Evolutionary conservation across 306 rosid species (phyloP), one percentile per base, ranked within the genome.

Genomic region (Vachellia collinsii): DNA sequence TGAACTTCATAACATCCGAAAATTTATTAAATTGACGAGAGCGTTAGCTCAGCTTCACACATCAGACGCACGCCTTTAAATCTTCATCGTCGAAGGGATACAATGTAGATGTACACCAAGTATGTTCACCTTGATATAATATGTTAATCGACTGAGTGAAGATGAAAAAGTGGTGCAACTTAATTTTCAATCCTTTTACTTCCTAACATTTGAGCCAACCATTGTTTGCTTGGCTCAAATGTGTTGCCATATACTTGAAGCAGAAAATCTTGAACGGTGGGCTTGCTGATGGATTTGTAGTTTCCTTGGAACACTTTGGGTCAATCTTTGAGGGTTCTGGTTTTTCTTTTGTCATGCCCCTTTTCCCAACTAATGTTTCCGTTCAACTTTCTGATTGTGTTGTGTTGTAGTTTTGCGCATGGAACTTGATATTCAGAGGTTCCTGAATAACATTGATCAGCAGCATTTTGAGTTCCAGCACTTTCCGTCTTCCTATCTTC

Each of bases 391-490:
- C 74, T 81, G 64, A 23, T 11, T 53, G 8, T 34, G 65, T n/a
- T 50, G 14, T 47, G 37, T 19, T 50, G 69, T 50, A 94, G 98
- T 94, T 85, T 81, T 94, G 89, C 89, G 93, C 58, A 94, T 94
- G 97, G 98, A 94, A 87, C 87, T 90, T 50, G 98, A 92, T 76
- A 88, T 94, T 50, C 97, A 91, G 88, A 91, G 83, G 88, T 88
- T 94, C 81, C 50, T 92, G 89, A 87, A 85, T 63, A 87, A 61
- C 83, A 83, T 80, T 80, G 97, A 88, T 47, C 97, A 89, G 75
- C 97, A 86, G 82, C 88, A 88, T 63, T 89, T 92, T 78, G 97
- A 94, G 89, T 92, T 94, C 86, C 97, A 73, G 50, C 94, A 91
- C 83, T 94, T 89, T 17, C 94, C 98, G 19, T 90, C 97, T 64